Evolutionary conservation across 2,329 filamentous ascomycete species (phyloP).

Genomic region (Fusarium temperatum): DNA sequence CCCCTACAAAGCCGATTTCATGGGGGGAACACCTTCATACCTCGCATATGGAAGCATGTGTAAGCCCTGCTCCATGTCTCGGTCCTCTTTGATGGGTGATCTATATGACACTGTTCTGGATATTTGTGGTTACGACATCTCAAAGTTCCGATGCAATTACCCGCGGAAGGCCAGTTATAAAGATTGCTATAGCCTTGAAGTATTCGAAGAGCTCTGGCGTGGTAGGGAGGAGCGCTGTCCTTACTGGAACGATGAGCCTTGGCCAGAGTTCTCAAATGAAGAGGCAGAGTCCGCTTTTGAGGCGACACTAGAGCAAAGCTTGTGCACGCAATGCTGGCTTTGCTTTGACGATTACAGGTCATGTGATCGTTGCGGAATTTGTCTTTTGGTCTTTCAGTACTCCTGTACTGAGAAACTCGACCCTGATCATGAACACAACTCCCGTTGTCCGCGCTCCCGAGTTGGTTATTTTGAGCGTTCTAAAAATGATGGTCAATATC

Average conservation of each 20-base stretch:
- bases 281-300: rapidly evolving
- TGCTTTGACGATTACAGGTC: rapidly evolving
- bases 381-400: rapidly evolving
- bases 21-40: rapidly evolving
- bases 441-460: rapidly evolving
- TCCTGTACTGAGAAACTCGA: background rate
- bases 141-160: rapidly evolving
- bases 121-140: rapidly evolving
- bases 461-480: background rate
- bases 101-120: background rate
- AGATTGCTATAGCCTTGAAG: background rate
- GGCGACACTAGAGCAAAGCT: rapidly evolving
- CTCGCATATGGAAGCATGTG: background rate
- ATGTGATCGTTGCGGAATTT: background rate
- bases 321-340: background rate
- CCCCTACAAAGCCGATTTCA: rapidly evolving
- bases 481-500: rapidly evolving
- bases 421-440: rapidly evolving
- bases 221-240: background rate
- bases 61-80: rapidly evolving
- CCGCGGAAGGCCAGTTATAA: background rate
- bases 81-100: background rate
- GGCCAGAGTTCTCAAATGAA: background rate
- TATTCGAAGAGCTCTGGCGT: background rate
- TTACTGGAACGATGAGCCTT: background rate